phyloP scores from a whole-genome alignment of 2,329 filamentous ascomycete genomes.

The Epichloe sibirici region DNA sequence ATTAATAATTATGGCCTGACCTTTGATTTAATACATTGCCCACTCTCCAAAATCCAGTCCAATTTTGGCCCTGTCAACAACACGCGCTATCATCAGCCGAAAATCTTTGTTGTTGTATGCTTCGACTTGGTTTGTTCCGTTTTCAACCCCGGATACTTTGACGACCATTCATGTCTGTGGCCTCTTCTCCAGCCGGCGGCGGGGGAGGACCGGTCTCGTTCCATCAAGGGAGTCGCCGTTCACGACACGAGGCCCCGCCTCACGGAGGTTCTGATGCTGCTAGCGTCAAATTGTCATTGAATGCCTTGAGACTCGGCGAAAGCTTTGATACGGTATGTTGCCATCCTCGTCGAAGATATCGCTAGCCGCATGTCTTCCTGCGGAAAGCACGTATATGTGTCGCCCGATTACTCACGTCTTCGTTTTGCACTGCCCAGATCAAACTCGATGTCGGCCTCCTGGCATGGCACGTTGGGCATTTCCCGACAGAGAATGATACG shows the following conservation, averaged over 20 bases:
- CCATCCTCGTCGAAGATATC: neutral
- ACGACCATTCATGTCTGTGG: slow-evolving; percentile 5
- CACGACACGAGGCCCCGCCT: slow-evolving; percentile 1
- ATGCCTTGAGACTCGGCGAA: slow-evolving; percentile 5
- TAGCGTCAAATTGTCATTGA: slow-evolving; percentile 4
- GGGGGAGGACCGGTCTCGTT: neutral
- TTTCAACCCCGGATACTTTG: neutral
- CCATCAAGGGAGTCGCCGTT: neutral
- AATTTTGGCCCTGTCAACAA: neutral
- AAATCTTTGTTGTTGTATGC: neutral
- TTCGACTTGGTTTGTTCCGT: neutral
- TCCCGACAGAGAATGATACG: slow-evolving; percentile 3
- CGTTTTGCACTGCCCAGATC: neutral
- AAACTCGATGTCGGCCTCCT: slow-evolving; percentile 7
- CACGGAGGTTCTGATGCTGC: neutral
- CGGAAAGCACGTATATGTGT: too few species aligned
- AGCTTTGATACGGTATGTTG: slow-evolving; percentile 8
- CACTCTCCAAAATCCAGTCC: neutral
- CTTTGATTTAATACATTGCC: neutral
- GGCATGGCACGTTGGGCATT: slow-evolving; percentile 7
- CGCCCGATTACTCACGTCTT: neutral
- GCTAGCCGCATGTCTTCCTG: neutral
- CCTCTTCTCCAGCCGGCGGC: slow-evolving; percentile 2
- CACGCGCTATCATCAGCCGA: neutral
- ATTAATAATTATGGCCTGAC: neutral